Percentiles rank a stretch among this genome's conserved stretches.
These are phyloP conservation scores for Russula brevipes DNA, from an alignment of 768 basidiomycete genomes.

Conservation along the genomic window DNA sequence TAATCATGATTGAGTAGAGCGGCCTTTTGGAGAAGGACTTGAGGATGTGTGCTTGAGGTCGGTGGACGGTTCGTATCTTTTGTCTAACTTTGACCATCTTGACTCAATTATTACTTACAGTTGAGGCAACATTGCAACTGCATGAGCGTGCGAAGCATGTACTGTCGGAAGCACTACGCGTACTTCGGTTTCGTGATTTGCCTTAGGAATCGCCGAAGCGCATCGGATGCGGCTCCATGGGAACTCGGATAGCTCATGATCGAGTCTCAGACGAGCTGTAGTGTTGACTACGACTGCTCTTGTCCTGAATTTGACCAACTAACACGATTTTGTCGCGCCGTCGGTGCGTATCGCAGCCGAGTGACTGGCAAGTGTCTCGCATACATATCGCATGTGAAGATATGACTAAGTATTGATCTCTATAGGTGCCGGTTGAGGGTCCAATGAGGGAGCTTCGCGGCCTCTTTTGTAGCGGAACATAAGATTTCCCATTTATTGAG, in stretches of 20 bases:
- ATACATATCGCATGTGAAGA: background rate
- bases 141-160: conserved; percentile 82
- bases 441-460: conserved; percentile 55
- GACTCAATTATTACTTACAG: conserved; percentile 34
- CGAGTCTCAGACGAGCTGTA: conserved; percentile 68
- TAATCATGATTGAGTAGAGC: conserved; percentile 58
- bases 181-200: conserved; percentile 76
- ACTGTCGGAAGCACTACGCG: conserved; percentile 72
- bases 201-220: conserved; percentile 22
- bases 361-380: conserved; percentile 56
- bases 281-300: conserved; percentile 68
- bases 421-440: conserved; percentile 81
- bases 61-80: conserved; percentile 58
- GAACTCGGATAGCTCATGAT: conserved; percentile 72
- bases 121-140: conserved; percentile 79
- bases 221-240: conserved; percentile 34
- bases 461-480: conserved; percentile 68
- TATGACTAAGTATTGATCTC: background rate
- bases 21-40: conserved; percentile 50
- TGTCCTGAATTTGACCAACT: conserved; percentile 74
- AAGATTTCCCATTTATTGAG: conserved; percentile 60
- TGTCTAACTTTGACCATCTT: background rate
- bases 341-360: too few relatives aligned
- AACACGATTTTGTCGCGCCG: conserved; percentile 45
- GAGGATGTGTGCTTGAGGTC: conserved; percentile 67